Evolutionary conservation across 2,329 filamentous ascomycete species (phyloP), one percentile per base, ranked within the genome.

Genomic region (Diaporthe capsici): DNA sequence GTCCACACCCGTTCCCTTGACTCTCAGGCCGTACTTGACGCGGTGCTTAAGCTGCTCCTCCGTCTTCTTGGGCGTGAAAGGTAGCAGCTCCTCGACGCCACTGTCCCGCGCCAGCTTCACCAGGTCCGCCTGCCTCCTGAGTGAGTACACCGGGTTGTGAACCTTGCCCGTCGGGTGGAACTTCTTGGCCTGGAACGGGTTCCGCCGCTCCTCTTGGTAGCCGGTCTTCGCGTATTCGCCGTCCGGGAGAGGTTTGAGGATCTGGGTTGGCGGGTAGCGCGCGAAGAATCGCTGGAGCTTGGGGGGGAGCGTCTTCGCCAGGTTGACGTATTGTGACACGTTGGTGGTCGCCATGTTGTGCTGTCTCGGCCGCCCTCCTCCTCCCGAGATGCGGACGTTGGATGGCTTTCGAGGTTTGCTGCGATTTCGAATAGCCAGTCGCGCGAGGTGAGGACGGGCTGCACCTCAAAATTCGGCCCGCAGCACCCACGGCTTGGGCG

Each of bases 1-100:
- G 75, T 95, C 96, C 79, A 95, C 92, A 88, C 97, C 96, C 1
- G 96, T 98, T 80, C 96, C 96, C 90, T 96, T 96, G 75, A 98
- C 94, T 77, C 93, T 90, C 84, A 98, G 83, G 68, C 96, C 96
- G 78, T 93, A 90, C 87, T 97, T 94, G 75, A 95, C 91, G 75
- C 94, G 88, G 83, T 92, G 90, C 81, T 91, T 89, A 81, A 95
- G 90, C 84, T 89, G 92, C 82, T 91, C 90, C 79, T 92, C 93
- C 2, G 93, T 93, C 80, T 92, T 92, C 90, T 98, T 98, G 75
- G 88, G 88, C 15, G 93, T 94, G 79, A 90, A 90, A 0, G 96
- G 96, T 76, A 98, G 85, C 79, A 98, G 86, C 77, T 95, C 92
- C 84, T 96, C 94, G 4, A 98, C 93, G 73, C 94, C 94, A 84